Base-by-base conservation (phyloP, 116 monocot species). In the Papilionanthe hybrid region DNA sequence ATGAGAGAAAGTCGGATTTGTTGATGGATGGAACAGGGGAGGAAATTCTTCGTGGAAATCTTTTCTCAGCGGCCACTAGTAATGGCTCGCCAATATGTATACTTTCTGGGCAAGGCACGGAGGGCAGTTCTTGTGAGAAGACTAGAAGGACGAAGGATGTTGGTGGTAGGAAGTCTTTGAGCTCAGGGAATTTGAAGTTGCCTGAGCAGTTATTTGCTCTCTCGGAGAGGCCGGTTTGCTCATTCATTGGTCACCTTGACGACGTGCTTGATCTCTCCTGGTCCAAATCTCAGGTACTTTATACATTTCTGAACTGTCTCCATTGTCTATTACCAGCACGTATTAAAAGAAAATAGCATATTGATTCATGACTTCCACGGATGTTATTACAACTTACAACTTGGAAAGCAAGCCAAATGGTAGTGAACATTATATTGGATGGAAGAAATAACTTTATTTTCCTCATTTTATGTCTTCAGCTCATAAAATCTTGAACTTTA, bases 201-300 rank as follows among this genome's bases (percentile, higher is more conserved):
- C 91, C 94, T 30, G 94, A 93, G 10, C 63, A 80, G 60, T 79
- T 92, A 10, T 91, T 96, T 87, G 83, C 85, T 1, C 87, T 96
- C 68, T 78, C 77, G 32, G 92, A 94, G 53, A 94, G 89, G 76
- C 89, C 96, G 3, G 56, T 92, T 48, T 85, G 92, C 78, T 89
- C 96, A 13, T 94, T 96, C 55, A 53, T 58, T 45, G 96, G 96
- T n/a, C 96, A 96, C 72, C 79, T 72, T 50, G 85, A 87, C 48
- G 96, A 96, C 81, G 92, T 96, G 11, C 96, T 96, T 41, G 92
- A 96, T 77, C 91, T 96, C n/a, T 96, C 94, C 29, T 96, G 96
- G 96, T 96, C 96, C 44, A 92, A 93, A 85, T 93, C 91, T 67
- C 85, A 88, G 96, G 96, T 96, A 72, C 74, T 77, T 58, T 15